These are phyloP conservation scores for Tuber magnatum DNA, from an alignment of 495 filamentous ascomycete species.

Conservation along the genomic window DNA sequence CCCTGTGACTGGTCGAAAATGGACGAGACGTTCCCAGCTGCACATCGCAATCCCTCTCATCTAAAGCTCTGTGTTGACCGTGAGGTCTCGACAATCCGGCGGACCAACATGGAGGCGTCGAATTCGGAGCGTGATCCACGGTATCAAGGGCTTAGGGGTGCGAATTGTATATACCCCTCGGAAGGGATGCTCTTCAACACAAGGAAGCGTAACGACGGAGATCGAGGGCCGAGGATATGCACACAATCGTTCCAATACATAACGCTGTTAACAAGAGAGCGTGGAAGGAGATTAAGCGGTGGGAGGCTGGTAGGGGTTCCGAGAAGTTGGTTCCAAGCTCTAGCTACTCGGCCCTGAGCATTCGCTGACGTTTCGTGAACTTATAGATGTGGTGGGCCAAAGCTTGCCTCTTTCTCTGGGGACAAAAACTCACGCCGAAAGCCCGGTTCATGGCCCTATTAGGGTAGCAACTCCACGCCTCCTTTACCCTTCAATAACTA, in stretches of 20 bases:
- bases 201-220: slow-evolving; percentile 71
- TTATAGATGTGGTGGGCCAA: slow-evolving; percentile 67
- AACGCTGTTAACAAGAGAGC: slow-evolving; percentile 93
- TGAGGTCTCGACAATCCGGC: neutral
- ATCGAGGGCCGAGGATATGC: slow-evolving; percentile 62
- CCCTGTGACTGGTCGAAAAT: neutral
- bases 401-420: slow-evolving; percentile 74
- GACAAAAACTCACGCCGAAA: slow-evolving; percentile 67
- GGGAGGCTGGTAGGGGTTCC: slow-evolving; percentile 64
- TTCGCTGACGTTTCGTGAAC: neutral
- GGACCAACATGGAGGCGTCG: neutral
- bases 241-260: slow-evolving; percentile 88
- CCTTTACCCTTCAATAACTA: slow-evolving; percentile 1
- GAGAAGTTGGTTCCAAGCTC: slow-evolving; percentile 46
- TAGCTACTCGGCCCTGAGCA: neutral
- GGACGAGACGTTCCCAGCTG: neutral
- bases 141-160: slow-evolving; percentile 43
- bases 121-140: slow-evolving; percentile 41
- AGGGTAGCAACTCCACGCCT: slow-evolving; percentile 45
- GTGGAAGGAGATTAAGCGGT: slow-evolving; percentile 73
- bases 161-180: slow-evolving; percentile 95
- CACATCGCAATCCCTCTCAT: neutral
- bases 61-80: neutral
- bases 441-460: slow-evolving; percentile 72
- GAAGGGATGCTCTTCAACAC: slow-evolving; percentile 94